These are phyloP conservation scores for Acidomyces sp. DNA, from an alignment of 495 filamentous ascomycete species.

Conservation along the genomic window DNA sequence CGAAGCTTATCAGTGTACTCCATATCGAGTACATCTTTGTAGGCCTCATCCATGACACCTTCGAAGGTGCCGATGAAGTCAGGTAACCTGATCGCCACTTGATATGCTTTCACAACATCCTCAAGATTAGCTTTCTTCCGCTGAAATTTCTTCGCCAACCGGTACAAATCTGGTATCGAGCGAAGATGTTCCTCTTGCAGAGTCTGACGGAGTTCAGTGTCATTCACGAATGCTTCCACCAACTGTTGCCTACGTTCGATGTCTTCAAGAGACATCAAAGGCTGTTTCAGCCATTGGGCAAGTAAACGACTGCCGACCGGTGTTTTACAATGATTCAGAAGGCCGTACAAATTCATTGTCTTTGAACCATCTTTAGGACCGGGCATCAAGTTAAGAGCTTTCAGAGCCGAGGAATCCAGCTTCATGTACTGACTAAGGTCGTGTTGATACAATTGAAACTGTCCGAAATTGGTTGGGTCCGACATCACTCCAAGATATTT, in stretches of 20 bases:
- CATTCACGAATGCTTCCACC: constrained; percentile 86
- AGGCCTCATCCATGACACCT: constrained; percentile 88
- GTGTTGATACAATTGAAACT: constrained; percentile 94
- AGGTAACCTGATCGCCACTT: constrained; percentile 82
- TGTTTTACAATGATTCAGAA: constrained; percentile 97
- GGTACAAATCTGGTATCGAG: constrained; percentile 87
- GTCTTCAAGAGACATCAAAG: constrained; percentile 78
- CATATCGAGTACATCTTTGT: constrained; percentile 72
- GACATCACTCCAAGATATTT: constrained; percentile 88
- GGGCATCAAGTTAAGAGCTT: constrained; percentile 93
- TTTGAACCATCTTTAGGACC: constrained; percentile 87
- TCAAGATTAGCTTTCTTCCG: constrained; percentile 80
- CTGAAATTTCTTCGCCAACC: constrained; percentile 88
- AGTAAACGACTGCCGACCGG: constrained; percentile 80
- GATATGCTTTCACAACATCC: constrained; percentile 90
- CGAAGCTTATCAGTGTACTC: constrained; percentile 76
- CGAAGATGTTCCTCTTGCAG: constrained; percentile 97
- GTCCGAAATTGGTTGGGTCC: constrained; percentile 86
- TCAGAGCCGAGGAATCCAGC: constrained; percentile 84
- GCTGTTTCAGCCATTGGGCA: constrained; percentile 96
- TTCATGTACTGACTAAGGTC: constrained; percentile 98
- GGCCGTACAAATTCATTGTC: constrained; percentile 90
- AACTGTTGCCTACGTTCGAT: constrained; percentile 88
- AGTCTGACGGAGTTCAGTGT: constrained; percentile 86
- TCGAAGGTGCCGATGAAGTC: constrained; percentile 81